Evolutionary conservation across 106 monocot species (phyloP), one percentile per base, ranked within the genome.

Genomic region (Dendrobium huoshanense): DNA sequence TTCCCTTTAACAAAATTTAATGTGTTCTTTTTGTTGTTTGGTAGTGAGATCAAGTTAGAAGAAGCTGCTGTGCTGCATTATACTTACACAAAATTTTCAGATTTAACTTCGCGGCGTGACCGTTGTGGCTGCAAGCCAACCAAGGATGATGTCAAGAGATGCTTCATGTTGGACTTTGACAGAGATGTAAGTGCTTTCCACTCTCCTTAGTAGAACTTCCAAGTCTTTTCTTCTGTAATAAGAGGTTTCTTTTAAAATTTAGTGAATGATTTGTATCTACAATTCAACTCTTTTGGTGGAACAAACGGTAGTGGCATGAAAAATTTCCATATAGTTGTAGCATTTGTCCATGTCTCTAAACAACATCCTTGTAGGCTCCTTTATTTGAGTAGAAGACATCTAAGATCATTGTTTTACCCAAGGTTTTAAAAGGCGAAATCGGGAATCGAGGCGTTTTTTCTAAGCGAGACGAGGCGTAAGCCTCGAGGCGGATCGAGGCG

Each of bases 101-200:
- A 98, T 65, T 86, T 98, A 85, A 98, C 98, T 76, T 98, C 98
- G 84, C 81, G 98, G 73, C 95, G 95, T 88, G 98, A 98, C 83
- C 90, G 98, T 24, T 98, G 98, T 87, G 92, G 95, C 37, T 98
- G 98, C 84, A 98, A 98, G 73, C 98, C 98, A 70, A 98, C 98
- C 68, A 95, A 95, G 75, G 95, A 98, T 25, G 98, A 98, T 86
- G 98, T 98, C 25, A 94, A 98, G 79, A 92, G 95, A 88, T 98
- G 98, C 73, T 98, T 98, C 79, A 98, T 98, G 98, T 78, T 98
- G 83, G 95, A 98, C 43, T 98, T 98, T 83, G 98, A 98, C 81
- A 89, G 98, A 95, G 83, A 86, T 72, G 98, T 98, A 58, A 88
- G 98, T 88, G 22, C 74, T 79, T 70, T 76, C 0, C 25, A 44